These are phyloP conservation scores for Endoconidiophora laricicola DNA, from an alignment of 2,329 filamentous ascomycete species.

Conservation along the genomic window DNA sequence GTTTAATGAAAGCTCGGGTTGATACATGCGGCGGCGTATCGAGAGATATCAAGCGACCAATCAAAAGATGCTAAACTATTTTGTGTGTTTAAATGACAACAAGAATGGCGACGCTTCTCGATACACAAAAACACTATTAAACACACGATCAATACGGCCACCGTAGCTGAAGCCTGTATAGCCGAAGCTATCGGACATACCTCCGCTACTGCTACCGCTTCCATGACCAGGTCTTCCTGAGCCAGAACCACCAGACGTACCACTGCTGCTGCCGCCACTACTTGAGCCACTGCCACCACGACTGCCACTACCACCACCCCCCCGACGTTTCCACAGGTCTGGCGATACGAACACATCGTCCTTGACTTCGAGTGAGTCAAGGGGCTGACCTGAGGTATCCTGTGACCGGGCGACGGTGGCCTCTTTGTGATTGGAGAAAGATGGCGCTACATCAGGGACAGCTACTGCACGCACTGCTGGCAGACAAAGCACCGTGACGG, in stretches of 20 bases:
- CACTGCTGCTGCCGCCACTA: conserved; percentile 14
- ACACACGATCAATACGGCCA: neutral
- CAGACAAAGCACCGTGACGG: too few relatives aligned
- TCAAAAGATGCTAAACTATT: too few relatives aligned
- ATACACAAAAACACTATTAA: neutral
- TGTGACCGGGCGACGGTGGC: neutral
- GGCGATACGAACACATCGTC: neutral
- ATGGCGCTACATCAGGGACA: too few relatives aligned
- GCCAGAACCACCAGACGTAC: conserved; percentile 2
- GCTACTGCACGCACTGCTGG: too few relatives aligned
- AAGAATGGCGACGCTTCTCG: too few relatives aligned
- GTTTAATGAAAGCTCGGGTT: too few relatives aligned
- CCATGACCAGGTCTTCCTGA: neutral
- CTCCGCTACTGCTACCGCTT: neutral
- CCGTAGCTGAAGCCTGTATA: neutral
- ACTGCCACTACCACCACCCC: conserved; percentile 38
- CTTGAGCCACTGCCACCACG: conserved; percentile 23
- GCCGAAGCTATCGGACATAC: too few relatives aligned
- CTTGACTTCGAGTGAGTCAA: neutral
- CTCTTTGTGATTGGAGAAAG: too few relatives aligned
- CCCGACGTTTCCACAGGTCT: conserved; percentile 40
- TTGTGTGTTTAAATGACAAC: too few relatives aligned
- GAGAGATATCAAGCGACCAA: neutral
- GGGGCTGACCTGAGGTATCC: neutral
- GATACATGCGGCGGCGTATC: neutral